A percentile compares a stretch with the other conserved stretches of the same genome.
Evolutionary conservation across 192 early-diverging fungal species (phyloP).

Genomic region (Mortierella claussenii): DNA sequence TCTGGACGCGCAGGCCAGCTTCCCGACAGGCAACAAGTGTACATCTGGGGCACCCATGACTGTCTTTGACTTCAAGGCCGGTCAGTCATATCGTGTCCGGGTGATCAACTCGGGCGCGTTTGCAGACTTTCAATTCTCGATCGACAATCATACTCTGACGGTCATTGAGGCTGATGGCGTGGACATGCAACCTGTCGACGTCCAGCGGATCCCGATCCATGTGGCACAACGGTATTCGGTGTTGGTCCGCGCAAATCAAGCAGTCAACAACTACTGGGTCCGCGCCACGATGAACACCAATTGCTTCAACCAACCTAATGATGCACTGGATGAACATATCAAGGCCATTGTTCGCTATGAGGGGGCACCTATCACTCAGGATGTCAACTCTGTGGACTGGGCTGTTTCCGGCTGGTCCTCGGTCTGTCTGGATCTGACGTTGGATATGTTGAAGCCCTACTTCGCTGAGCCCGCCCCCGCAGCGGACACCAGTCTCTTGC

Average conservation of each 20-base stretch:
- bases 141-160: slow-evolving; percentile 52
- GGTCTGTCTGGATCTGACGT: slow-evolving; percentile 16
- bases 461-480: slow-evolving; percentile 2
- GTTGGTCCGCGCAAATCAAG: slow-evolving; percentile 57
- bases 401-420: slow-evolving; percentile 14
- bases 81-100: slow-evolving; percentile 40
- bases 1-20: slow-evolving; percentile 14
- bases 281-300: slow-evolving; percentile 51
- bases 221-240: slow-evolving; percentile 60
- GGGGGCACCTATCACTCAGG: slow-evolving; percentile 31
- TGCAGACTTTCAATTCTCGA: slow-evolving; percentile 52
- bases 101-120: slow-evolving; percentile 51
- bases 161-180: slow-evolving; percentile 58
- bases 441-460: slow-evolving; percentile 36
- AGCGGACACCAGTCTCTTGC: neutral
- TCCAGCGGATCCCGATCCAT: slow-evolving; percentile 49
- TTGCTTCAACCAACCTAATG: slow-evolving; percentile 40
- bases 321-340: slow-evolving; percentile 31
- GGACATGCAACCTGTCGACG: slow-evolving; percentile 33
- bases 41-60: slow-evolving; percentile 12
- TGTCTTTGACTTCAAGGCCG: slow-evolving; percentile 31
- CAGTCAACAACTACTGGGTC: slow-evolving; percentile 53
- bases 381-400: slow-evolving; percentile 33
- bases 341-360: slow-evolving; percentile 51
- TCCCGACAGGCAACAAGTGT: slow-evolving; percentile 28